Evolutionary conservation across 2,329 filamentous ascomycete genomes (phyloP).

Genomic region (Neofusicoccum laricinum): DNA sequence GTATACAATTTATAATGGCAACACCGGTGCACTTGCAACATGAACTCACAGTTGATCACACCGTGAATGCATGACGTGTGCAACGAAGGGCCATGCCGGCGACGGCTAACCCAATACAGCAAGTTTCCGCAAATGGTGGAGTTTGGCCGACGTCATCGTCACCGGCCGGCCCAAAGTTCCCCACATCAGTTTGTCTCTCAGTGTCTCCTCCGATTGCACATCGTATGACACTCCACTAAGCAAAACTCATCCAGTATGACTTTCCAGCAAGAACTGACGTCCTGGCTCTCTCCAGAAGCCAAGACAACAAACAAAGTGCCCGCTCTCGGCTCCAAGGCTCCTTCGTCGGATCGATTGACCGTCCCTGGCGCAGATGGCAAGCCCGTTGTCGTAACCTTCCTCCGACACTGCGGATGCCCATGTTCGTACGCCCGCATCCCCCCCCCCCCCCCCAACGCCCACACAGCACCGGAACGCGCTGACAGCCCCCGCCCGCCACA

Average conservation of each 20-base stretch:
- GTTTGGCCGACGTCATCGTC: slow-evolving; percentile 8
- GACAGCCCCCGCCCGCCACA: slow-evolving; percentile 26
- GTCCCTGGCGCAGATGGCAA: slow-evolving; percentile 51
- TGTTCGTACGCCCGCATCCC: slow-evolving; percentile 48
- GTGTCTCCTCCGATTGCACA: neutral
- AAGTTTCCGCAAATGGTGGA: neutral
- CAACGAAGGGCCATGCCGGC: neutral
- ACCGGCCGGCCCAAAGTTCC: neutral
- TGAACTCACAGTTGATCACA: no score
- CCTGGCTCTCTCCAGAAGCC: slow-evolving; percentile 39
- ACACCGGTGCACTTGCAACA: no score
- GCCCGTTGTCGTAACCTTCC: slow-evolving; percentile 63
- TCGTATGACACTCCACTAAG: neutral
- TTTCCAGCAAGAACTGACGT: slow-evolving; percentile 40
- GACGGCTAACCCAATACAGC: slow-evolving; percentile 3
- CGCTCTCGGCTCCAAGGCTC: slow-evolving; percentile 55
- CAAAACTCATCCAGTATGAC: slow-evolving; percentile 27
- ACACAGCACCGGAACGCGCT: neutral
- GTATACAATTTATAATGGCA: neutral
- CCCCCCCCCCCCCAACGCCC: neutral
- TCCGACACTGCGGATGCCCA: slow-evolving; percentile 72
- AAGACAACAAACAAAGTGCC: slow-evolving; percentile 43
- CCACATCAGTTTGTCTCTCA: neutral
- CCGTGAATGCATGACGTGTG: neutral
- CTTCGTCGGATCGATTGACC: slow-evolving; percentile 50